phyloP scores from a whole-genome alignment of 495 filamentous ascomycete species.

The Lasiosphaeriaceae sp. region DNA sequence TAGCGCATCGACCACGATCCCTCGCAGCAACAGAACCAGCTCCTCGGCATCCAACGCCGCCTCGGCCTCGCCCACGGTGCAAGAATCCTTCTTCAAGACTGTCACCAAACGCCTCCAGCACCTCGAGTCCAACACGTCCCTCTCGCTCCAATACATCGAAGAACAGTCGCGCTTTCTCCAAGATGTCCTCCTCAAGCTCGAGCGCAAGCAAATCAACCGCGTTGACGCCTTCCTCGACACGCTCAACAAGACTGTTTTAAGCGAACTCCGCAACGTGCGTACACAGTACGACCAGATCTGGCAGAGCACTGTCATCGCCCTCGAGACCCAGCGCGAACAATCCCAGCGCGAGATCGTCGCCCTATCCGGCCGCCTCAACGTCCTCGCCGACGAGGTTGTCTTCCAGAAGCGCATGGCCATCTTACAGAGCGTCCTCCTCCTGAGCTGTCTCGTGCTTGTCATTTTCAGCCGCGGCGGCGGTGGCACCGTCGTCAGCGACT shows the following conservation, averaged over 20 bases:
- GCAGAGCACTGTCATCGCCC: conserved; percentile 88
- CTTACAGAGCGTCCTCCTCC: conserved; percentile 78
- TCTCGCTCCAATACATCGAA: conserved; percentile 95
- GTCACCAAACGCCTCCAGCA: conserved; percentile 87
- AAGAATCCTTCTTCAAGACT: conserved; percentile 97
- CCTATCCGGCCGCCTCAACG: conserved; percentile 71
- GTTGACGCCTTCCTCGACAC: conserved; percentile 76
- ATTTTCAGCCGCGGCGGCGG: conserved; percentile 60
- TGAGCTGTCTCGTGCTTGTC: conserved; percentile 82
- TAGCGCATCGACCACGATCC: conserved; percentile 13
- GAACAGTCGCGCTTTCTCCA: conserved; percentile 89
- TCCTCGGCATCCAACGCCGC: conserved; percentile 47
- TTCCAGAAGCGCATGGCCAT: conserved; percentile 95
- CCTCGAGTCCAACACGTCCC: conserved; percentile 86
- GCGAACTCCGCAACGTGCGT: conserved; percentile 73
- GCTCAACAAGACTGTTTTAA: conserved; percentile 82
- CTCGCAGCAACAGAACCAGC: conserved; percentile 45
- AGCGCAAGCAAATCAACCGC: conserved; percentile 81
- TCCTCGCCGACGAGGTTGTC: conserved; percentile 89
- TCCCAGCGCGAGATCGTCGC: conserved; percentile 76
- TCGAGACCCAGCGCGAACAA: conserved; percentile 80
- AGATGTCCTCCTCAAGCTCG: conserved; percentile 85
- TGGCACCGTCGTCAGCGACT: conserved; percentile 4
- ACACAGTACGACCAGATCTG: conserved; percentile 93
- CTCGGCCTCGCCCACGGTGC: conserved; percentile 71